phyloP scores from a whole-genome alignment of 805 yeast species.

The Metschnikowia cerradonensis region DNA sequence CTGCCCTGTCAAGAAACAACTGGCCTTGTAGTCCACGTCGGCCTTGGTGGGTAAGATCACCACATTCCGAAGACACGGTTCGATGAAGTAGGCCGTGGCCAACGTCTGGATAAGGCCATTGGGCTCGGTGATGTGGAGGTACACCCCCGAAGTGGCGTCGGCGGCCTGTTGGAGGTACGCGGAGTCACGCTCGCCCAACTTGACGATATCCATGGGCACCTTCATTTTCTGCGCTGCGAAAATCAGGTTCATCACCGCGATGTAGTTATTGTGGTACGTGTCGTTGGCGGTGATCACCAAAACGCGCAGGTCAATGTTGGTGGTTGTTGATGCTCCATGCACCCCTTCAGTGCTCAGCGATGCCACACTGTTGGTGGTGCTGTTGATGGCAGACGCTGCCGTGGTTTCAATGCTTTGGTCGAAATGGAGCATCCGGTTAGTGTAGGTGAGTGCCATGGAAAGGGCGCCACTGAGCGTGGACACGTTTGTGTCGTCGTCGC shows the following conservation, averaged over 20 bases:
- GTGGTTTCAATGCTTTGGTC: constrained; percentile 45
- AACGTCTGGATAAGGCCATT: constrained; percentile 80
- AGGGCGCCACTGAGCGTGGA: constrained; percentile 67
- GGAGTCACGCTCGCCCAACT: constrained; percentile 57
- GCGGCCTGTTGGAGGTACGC: constrained; percentile 93
- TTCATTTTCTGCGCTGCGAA: constrained; percentile 94
- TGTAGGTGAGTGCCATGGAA: constrained; percentile 75
- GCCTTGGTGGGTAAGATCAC: constrained; percentile 78
- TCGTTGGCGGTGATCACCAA: constrained; percentile 66
- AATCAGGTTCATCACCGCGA: constrained; percentile 91
- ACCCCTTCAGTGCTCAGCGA: constrained; percentile 9
- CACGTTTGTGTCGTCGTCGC: constrained; percentile 22
- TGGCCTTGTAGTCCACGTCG: constrained; percentile 89
- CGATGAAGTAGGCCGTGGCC: constrained; percentile 76
- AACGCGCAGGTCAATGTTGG: constrained; percentile 32
- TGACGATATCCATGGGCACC: constrained; percentile 86
- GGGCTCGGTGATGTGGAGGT: constrained; percentile 63
- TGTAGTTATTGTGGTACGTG: constrained; percentile 71
- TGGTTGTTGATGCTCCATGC: constrained; percentile 16
- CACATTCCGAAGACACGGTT: constrained; percentile 74
- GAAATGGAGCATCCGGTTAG: constrained; percentile 59
- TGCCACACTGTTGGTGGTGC: constrained; percentile 29
- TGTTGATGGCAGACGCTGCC: constrained; percentile 40
- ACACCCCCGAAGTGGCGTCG: constrained; percentile 91
- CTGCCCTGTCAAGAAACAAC: constrained; percentile 86